phyloP scores from a whole-genome alignment of 495 filamentous ascomycete species.

The Arthonia radiata region DNA sequence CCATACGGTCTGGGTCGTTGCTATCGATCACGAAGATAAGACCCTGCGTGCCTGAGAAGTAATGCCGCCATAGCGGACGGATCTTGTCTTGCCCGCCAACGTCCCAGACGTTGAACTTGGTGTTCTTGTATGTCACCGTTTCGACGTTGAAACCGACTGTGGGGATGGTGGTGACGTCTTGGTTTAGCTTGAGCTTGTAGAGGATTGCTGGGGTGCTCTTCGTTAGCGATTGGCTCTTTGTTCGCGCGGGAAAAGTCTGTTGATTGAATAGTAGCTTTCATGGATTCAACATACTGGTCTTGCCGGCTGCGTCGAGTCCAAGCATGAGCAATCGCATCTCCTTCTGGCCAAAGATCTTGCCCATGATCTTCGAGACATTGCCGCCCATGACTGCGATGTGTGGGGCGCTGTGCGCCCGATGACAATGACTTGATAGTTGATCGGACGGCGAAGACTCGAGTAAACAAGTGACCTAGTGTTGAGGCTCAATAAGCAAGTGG shows the following conservation, averaged over 20 bases:
- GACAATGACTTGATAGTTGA: not conserved
- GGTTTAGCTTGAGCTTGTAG: conserved; percentile 97
- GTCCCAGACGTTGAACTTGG: conserved; percentile 99
- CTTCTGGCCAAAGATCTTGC: conserved; percentile 95
- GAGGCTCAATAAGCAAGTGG: not conserved
- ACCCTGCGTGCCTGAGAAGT: conserved; percentile 96
- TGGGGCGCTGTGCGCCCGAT: not conserved
- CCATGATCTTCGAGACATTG: conserved; percentile 68
- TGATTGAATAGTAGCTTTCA: not conserved
- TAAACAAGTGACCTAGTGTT: not conserved
- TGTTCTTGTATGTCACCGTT: conserved; percentile 96
- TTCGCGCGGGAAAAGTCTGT: not conserved
- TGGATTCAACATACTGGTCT: conserved; percentile 43
- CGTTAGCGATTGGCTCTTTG: no score
- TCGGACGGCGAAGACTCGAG: not conserved
- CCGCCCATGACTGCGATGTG: conserved; percentile 49
- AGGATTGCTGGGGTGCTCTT: conserved; percentile 43
- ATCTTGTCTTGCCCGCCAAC: conserved; percentile 99
- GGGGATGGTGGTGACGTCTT: conserved; percentile 96
- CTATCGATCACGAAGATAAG: conserved; percentile 96
- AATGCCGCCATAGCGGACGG: conserved; percentile 89
- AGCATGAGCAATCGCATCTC: conserved; percentile 98
- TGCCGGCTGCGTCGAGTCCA: conserved; percentile 89
- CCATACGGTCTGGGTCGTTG: conserved; percentile 59
- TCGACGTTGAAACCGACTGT: conserved; percentile 99